A percentile compares a stretch with the other conserved stretches of the same genome.
These are phyloP conservation scores for Leishmania martiniquensis DNA, from an alignment of 208 protist genomes.

Conservation along the genomic window DNA sequence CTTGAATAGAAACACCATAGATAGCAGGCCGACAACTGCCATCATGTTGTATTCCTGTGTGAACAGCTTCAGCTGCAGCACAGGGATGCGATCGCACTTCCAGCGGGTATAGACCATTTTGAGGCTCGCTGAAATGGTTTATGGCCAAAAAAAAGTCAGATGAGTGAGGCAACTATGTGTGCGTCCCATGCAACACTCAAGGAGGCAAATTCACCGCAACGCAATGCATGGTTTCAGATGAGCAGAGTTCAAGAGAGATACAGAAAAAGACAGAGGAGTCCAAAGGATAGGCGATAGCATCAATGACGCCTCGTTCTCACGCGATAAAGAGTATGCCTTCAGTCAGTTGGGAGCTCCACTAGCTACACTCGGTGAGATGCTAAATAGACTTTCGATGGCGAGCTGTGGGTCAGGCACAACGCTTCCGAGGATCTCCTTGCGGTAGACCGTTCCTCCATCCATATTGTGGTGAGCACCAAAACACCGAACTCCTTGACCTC, in stretches of 20 bases:
- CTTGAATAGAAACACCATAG: slow-evolving; percentile 85
- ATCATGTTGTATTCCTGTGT: slow-evolving; percentile 86
- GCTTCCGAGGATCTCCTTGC: not conserved
- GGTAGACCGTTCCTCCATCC: too few relatives aligned
- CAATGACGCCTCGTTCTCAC: too few relatives aligned
- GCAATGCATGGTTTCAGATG: not conserved
- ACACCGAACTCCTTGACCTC: not conserved
- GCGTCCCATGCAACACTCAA: not conserved
- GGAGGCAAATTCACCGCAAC: not conserved
- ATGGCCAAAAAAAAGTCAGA: not conserved
- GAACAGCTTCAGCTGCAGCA: slow-evolving; percentile 89
- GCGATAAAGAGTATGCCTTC: not conserved
- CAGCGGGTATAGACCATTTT: slow-evolving; percentile 93
- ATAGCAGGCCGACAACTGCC: slow-evolving; percentile 60
- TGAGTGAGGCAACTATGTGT: not conserved
- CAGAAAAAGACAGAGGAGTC: not conserved
- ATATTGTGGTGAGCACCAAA: not conserved
- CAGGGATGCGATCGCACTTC: slow-evolving; percentile 90
- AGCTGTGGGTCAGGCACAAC: not conserved
- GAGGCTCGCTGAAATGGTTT: not conserved
- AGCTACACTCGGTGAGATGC: not conserved
- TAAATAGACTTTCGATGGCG: not conserved
- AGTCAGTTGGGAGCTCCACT: not conserved
- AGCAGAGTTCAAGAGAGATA: not conserved
- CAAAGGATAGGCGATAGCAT: not conserved